Percentiles rank a stretch among this genome's conserved stretches.
Conservation (phyloP, 2,329 filamentous ascomycete genomes). For the Rutstroemia sp. region DNA sequence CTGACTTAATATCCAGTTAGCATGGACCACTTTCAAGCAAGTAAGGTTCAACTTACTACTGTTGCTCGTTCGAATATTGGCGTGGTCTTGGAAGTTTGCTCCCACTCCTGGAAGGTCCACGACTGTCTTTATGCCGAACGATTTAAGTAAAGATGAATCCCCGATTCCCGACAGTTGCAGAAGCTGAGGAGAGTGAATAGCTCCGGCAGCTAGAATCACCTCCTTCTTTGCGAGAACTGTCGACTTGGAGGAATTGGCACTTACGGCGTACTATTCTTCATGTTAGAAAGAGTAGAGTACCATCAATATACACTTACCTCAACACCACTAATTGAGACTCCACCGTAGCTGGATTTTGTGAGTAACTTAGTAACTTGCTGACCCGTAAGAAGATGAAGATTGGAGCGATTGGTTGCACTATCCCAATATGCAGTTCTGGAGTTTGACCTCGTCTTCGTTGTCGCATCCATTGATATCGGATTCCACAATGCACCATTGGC, state of each 20-base stretch:
- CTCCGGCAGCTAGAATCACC: constrained; percentile 43
- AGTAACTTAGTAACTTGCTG: constrained; percentile 3
- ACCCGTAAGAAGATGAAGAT: constrained; percentile 6
- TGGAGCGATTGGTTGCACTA: constrained; percentile 1
- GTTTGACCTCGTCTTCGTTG: constrained; percentile 3
- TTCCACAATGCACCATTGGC: constrained; percentile 6
- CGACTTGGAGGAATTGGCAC: constrained; percentile 24
- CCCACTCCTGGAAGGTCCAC: constrained; percentile 43
- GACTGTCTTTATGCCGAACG: constrained; percentile 36
- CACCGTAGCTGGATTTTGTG: not conserved
- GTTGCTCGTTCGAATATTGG: constrained; percentile 13
- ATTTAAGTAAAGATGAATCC: constrained; percentile 34
- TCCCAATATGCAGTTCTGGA: constrained; percentile 5
- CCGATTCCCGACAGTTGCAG: constrained; percentile 46
- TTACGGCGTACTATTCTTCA: not conserved
- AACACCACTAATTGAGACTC: not conserved
- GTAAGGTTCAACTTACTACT: not conserved
- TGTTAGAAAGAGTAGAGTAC: not conserved
- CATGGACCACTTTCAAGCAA: too few relatives aligned
- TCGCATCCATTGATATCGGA: constrained; percentile 2
- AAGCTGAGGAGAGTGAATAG: constrained; percentile 44
- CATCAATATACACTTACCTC: not conserved
- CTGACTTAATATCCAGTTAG: not conserved
- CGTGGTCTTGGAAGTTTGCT: constrained; percentile 41
- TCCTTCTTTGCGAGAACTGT: constrained; percentile 28